A percentile compares a stretch with the other conserved stretches of the same genome.
Conservation (phyloP, 768 basidiomycete species). For the Daedaleopsis nitida region DNA sequence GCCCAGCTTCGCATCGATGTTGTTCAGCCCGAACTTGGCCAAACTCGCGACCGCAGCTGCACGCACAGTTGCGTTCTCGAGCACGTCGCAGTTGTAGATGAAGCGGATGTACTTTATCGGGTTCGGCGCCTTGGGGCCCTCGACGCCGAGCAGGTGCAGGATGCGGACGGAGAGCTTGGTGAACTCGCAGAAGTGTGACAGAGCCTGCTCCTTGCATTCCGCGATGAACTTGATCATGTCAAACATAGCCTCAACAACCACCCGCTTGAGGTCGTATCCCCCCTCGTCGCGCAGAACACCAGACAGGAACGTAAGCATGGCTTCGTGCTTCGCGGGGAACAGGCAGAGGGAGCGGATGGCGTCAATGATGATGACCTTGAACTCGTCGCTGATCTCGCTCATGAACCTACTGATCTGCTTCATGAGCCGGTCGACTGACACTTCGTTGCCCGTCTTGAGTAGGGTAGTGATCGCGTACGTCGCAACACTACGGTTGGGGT, state of each 20-base stretch:
- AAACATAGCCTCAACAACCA: constrained; percentile 98
- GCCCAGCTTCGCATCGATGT: constrained; percentile 73
- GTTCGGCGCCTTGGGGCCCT: constrained; percentile 95
- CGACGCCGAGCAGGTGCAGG: constrained; percentile 90
- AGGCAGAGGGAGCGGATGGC: constrained; percentile 97
- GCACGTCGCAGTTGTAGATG: constrained; percentile 98
- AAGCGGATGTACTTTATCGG: constrained; percentile 99
- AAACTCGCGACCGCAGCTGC: constrained; percentile 96
- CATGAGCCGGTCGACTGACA: constrained; percentile 97
- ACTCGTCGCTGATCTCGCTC: constrained; percentile 99
- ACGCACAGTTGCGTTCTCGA: constrained; percentile 97
- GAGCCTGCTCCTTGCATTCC: constrained; percentile 95
- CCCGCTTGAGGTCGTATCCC: constrained; percentile 99
- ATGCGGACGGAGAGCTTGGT: constrained; percentile 98
- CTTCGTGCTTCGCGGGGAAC: constrained; percentile 94
- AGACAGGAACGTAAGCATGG: constrained; percentile 97
- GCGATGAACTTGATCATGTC: constrained; percentile 99
- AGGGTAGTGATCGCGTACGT: constrained; percentile 99
- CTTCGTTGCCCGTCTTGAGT: constrained; percentile 99
- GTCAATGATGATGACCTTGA: constrained; percentile 99
- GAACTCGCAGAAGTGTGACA: constrained; percentile 99
- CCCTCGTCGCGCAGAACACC: constrained; percentile 97
- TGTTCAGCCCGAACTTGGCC: constrained; percentile 96
- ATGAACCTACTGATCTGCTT: constrained; percentile 99
- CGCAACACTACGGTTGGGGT: constrained; percentile 93